phyloP scores from a whole-genome alignment of 441 rosid genomes.

The Lepidium campestre region DNA sequence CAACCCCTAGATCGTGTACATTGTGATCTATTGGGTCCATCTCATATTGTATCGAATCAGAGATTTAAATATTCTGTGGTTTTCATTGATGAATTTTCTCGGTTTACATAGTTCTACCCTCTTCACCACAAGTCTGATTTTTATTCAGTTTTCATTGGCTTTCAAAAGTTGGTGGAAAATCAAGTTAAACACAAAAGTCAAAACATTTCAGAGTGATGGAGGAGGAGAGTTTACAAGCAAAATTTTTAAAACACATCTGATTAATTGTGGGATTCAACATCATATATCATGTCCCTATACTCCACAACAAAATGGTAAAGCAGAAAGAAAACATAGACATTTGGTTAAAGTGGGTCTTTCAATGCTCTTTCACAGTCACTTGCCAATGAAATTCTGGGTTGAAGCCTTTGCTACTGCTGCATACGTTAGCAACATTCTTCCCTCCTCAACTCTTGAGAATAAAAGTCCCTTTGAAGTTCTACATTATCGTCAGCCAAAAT shows the following conservation, averaged over 20 bases:
- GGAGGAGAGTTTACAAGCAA: background rate
- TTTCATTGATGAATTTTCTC: background rate
- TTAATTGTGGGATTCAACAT: rapidly evolving
- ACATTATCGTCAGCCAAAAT: too few species aligned
- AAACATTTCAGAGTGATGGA: background rate
- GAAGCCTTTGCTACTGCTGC: too few species aligned
- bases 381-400: background rate
- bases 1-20: background rate
- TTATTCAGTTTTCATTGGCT: background rate
- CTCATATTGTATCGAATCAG: background rate
- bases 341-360: background rate
- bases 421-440: too few species aligned
- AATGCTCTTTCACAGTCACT: background rate
- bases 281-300: background rate
- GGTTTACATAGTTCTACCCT: background rate
- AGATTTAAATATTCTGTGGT: background rate
- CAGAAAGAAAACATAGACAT: background rate
- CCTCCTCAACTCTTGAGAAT: too few species aligned
- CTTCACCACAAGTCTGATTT: background rate
- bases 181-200: background rate
- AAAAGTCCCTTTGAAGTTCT: too few species aligned
- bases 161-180: background rate
- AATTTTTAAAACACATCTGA: rapidly evolving
- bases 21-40: background rate
- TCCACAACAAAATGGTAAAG: background rate